These are phyloP conservation scores for Calonectria pseudoreteaudii DNA, from an alignment of 2,329 filamentous ascomycete genomes.

Conservation along the genomic window DNA sequence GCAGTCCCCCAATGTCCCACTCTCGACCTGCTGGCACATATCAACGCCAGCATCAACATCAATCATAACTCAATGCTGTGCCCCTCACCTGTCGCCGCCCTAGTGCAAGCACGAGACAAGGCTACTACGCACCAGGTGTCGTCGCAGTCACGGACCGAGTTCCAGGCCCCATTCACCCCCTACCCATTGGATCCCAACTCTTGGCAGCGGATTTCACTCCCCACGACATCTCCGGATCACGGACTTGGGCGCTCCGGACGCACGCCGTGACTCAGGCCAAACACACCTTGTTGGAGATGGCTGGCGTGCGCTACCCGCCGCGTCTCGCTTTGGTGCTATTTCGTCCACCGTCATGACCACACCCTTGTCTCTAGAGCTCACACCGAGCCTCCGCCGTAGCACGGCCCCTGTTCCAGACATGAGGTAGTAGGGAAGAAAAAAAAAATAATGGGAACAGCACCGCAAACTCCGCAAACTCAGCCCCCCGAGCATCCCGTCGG, in stretches of 20 bases:
- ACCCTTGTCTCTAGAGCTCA: not conserved
- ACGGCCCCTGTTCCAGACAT: not conserved
- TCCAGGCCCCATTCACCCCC: conserved; percentile 33
- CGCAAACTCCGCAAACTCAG: conserved; percentile 6
- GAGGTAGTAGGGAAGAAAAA: conserved; percentile 1
- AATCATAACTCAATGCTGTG: conserved; percentile 39
- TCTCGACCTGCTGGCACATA: not conserved
- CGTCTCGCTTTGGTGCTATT: not conserved
- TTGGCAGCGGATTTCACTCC: conserved; percentile 20
- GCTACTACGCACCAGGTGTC: conserved; percentile 33
- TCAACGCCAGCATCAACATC: conserved; percentile 5
- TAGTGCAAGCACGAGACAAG: conserved; percentile 26
- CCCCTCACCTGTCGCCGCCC: conserved; percentile 31
- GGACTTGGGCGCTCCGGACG: conserved; percentile 20
- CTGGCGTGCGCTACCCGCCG: not conserved
- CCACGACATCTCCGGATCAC: conserved; percentile 24
- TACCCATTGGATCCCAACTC: conserved; percentile 13
- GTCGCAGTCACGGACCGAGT: conserved; percentile 39
- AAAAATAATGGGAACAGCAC: not conserved
- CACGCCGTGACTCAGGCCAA: conserved; percentile 20
- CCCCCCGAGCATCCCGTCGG: conserved; percentile 19
- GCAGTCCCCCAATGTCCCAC: not conserved
- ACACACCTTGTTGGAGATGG: conserved; percentile 14
- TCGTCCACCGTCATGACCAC: not conserved
- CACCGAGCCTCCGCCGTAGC: conserved; percentile 10